A percentile compares a stretch with the other conserved stretches of the same genome.
Evolutionary conservation across 495 filamentous ascomycete species (phyloP).

Genomic region (Aspergillus conjunctus): DNA sequence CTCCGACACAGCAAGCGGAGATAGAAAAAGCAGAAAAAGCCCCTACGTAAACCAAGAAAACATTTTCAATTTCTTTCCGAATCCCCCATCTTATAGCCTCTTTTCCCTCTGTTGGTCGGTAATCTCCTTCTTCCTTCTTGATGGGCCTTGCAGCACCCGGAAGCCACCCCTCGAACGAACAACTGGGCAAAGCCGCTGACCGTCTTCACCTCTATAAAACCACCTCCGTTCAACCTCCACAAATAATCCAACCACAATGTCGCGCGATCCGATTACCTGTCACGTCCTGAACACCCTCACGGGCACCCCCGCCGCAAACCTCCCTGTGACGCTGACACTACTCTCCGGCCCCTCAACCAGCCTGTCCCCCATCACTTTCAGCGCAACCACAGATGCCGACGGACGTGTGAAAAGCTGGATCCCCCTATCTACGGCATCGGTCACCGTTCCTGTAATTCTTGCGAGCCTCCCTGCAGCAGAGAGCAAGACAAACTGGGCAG

Average conservation of each 20-base stretch:
- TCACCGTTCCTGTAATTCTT: constrained; percentile 55
- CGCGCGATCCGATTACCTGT: constrained; percentile 76
- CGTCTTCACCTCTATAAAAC: constrained; percentile 44
- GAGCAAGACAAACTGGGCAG: constrained; percentile 63
- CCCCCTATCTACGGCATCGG: constrained; percentile 41
- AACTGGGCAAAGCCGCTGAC: constrained; percentile 35
- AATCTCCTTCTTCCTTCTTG: constrained; percentile 20
- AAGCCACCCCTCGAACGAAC: constrained; percentile 19
- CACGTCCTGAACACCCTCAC: constrained; percentile 72
- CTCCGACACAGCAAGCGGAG: constrained; percentile 40
- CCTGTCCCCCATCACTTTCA: constrained; percentile 52
- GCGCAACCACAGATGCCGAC: constrained; percentile 76
- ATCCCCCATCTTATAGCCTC: too few species aligned
- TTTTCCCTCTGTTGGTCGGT: constrained; percentile 1
- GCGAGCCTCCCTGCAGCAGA: constrained; percentile 38
- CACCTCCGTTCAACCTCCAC: constrained; percentile 31
- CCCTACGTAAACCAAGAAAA: too few species aligned
- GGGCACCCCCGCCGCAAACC: constrained; percentile 61
- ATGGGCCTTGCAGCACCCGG: constrained; percentile 30
- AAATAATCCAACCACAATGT: constrained; percentile 56
- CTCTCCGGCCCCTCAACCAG: constrained; percentile 35
- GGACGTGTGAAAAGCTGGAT: constrained; percentile 83
- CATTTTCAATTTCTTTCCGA: too few species aligned
- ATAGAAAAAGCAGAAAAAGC: constrained; percentile 29
- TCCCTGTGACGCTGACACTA: constrained; percentile 59